Evolutionary conservation across 2,329 filamentous ascomycete species (phyloP).

Genomic region (Fusarium agapanthi): DNA sequence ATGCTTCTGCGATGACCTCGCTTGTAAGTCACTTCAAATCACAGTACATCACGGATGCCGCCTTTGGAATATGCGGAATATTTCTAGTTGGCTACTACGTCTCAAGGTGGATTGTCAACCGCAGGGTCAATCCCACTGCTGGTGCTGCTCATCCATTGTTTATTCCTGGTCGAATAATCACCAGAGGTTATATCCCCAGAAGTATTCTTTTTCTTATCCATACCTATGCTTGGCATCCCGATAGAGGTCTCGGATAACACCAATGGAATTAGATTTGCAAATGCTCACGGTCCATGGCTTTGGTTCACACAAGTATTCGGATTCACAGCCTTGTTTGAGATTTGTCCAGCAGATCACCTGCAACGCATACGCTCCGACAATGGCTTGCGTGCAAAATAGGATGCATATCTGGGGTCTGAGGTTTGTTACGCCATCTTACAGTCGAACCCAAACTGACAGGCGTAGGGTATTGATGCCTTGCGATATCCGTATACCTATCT

Average conservation of each 20-base stretch:
- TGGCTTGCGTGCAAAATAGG: slow-evolving; percentile 71
- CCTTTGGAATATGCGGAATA: background rate
- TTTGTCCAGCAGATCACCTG: slow-evolving; percentile 70
- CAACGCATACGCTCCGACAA: slow-evolving; percentile 59
- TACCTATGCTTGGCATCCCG: slow-evolving; percentile 76
- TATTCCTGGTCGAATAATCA: slow-evolving; percentile 73
- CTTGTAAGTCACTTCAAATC: background rate
- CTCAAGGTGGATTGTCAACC: background rate
- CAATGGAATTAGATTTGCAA: slow-evolving; percentile 65
- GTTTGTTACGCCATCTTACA: slow-evolving; percentile 48
- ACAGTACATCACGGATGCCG: background rate
- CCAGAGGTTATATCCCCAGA: slow-evolving; percentile 71
- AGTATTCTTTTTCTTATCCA: slow-evolving; percentile 74
- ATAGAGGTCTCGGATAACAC: slow-evolving; percentile 66
- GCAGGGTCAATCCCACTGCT: background rate
- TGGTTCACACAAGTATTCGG: slow-evolving; percentile 46
- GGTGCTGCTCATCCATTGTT: slow-evolving; percentile 56
- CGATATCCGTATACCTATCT: slow-evolving; percentile 75
- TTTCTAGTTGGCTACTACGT: background rate
- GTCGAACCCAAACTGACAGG: slow-evolving; percentile 14
- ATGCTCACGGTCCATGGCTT: slow-evolving; percentile 31
- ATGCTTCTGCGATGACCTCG: background rate
- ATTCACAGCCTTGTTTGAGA: slow-evolving; percentile 61
- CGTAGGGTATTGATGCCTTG: slow-evolving; percentile 64
- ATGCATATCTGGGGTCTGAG: slow-evolving; percentile 65